A percentile compares a stretch with the other conserved stretches of the same genome.
These are phyloP conservation scores for Sclerospora graminicola DNA, from an alignment of 352 stramenopile genomes.

Conservation along the genomic window DNA sequence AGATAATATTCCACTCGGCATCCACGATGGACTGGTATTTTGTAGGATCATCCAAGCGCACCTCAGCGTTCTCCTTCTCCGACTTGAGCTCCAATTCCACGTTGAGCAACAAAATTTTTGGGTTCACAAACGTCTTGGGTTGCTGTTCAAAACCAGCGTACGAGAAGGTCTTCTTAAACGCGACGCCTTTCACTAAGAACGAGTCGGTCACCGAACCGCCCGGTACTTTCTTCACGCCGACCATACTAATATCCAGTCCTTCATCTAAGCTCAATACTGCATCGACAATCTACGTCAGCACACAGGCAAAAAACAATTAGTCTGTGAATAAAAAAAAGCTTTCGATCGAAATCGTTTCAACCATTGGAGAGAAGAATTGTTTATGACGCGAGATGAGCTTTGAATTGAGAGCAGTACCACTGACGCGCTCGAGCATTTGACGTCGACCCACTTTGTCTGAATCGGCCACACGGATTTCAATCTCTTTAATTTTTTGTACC, in stretches of 20 bases:
- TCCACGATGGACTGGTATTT: conserved; percentile 99
- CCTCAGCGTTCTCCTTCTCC: conserved; percentile 99
- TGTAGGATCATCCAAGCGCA: conserved; percentile 94
- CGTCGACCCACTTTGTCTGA: conserved; percentile 66
- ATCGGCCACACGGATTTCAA: conserved; percentile 76
- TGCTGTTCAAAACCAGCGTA: conserved; percentile 99
- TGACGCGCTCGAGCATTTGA: conserved; percentile 88
- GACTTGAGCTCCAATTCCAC: conserved; percentile 98
- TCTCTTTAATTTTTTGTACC: conserved; percentile 78
- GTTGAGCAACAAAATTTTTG: conserved; percentile 97
- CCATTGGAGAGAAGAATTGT: conserved; percentile 97
- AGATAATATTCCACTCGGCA: conserved; percentile 99
- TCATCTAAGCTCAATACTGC: conserved; percentile 90
- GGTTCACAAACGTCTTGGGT: conserved; percentile 95
- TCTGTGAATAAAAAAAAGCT: neutral
- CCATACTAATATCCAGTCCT: conserved; percentile 83
- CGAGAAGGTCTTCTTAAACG: conserved; percentile 99
- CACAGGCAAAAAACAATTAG: conserved; percentile 1
- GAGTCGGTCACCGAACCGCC: conserved; percentile 96
- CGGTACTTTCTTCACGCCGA: conserved; percentile 97
- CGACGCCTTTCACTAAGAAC: conserved; percentile 96
- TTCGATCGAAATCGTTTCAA: conserved; percentile 8
- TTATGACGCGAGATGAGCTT: conserved; percentile 98
- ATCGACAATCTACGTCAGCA: conserved; percentile 83
- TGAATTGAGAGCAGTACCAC: conserved; percentile 95